Evolutionary conservation across 805 yeast species (phyloP).

Genomic region (Ogataea kodamae): DNA sequence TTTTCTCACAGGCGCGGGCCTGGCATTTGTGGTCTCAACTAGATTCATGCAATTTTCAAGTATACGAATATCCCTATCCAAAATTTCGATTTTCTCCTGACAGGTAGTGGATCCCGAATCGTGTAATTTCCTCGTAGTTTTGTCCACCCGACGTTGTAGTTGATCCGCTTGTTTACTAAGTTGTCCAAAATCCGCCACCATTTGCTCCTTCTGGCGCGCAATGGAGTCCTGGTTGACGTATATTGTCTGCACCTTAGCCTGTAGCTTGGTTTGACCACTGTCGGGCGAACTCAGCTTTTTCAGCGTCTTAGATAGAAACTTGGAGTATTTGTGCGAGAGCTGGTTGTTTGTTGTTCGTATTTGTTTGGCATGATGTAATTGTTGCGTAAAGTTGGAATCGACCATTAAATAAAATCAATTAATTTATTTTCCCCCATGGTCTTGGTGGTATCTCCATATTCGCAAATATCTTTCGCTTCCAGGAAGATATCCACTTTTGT

Average conservation of each 20-base stretch:
- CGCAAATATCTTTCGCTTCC: constrained; percentile 14
- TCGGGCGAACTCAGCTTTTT: constrained; percentile 15
- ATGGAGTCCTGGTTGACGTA: constrained; percentile 30
- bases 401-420: constrained; percentile 9
- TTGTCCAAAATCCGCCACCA: constrained; percentile 15
- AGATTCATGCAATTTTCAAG: constrained; percentile 53
- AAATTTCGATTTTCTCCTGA: constrained; percentile 58
- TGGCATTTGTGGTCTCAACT: constrained; percentile 28
- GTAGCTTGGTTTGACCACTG: constrained; percentile 20
- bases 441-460: constrained; percentile 16
- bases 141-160: constrained; percentile 16
- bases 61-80: constrained; percentile 71
- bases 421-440: constrained; percentile 15
- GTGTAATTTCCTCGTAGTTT: constrained; percentile 16
- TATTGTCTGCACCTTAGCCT: constrained; percentile 27
- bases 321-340: constrained; percentile 21
- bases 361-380: constrained; percentile 23
- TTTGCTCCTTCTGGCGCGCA: constrained; percentile 18
- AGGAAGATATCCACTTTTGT: constrained; percentile 21
- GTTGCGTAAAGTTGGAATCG: constrained; percentile 26
- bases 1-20: constrained; percentile 16
- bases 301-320: constrained; percentile 22
- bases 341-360: constrained; percentile 21
- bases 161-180: constrained; percentile 11
- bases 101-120: constrained; percentile 23